Base-by-base conservation (phyloP, 2,329 filamentous ascomycete species). In the Alternaria longipes region DNA sequence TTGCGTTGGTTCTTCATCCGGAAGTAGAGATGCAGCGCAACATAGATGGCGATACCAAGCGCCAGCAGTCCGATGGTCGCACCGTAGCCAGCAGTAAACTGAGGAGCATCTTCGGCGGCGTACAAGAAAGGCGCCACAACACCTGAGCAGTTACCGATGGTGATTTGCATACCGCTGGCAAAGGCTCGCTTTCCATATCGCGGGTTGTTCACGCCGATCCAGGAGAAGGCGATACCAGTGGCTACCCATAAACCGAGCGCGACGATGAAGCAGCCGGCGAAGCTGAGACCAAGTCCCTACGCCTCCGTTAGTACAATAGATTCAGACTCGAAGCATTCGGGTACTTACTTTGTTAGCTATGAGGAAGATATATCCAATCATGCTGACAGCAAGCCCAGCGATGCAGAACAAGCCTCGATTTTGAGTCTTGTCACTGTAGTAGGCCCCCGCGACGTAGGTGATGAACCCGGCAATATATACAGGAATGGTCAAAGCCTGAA, bases 321-420 rank as follows among this genome's bases (percentile, higher is more conserved):
- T 36, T 22, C 7, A 5, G 3, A 11, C 5, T 7, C 11, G 12
- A 22, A 22, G 7, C 11, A 14, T 8, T 9, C 9, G 14, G 9
- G 1, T 20, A 34, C 30, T 22, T 36, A 49, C 46, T 52, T 62
- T 55, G 20, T 70, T 66, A 9, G 64, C 47, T 12, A 71, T 69
- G 8, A 71, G 61, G 50, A 87, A 79, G 16, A 81, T 79, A 66
- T 86, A 87, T 0, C 84, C 85, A 1, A 82, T 68, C 24, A 82
- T 77, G 18, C 81, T 82, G 3, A 85, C 66, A 22, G 66, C 28
- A 9, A 69, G 65, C 4, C 70, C 67, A 2, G 60, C 60, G 14
- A 73, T 60, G 38, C 74, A 68, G 61, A 72, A 76, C 14, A 74
- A 59, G 12, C 70, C 74, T 34, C 72, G 62, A 14, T 68, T 67